These are phyloP conservation scores for Trichoderma gracile DNA, from an alignment of 2,329 filamentous ascomycete species.

Conservation along the genomic window DNA sequence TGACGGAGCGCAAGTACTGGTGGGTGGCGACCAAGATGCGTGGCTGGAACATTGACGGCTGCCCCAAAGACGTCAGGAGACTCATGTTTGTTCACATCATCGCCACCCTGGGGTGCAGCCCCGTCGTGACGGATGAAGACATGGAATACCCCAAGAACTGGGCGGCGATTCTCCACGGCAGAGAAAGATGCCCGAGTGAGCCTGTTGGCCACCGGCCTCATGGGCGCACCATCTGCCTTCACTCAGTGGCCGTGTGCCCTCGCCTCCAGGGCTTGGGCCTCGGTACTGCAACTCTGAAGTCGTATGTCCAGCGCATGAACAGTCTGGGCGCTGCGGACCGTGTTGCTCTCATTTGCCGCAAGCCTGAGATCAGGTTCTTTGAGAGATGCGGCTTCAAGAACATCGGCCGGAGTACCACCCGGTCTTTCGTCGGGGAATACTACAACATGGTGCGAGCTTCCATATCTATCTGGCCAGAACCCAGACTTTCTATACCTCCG, in stretches of 20 bases:
- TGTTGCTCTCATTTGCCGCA: constrained; percentile 74
- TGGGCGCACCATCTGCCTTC: constrained; percentile 75
- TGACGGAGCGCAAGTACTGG: constrained; percentile 49
- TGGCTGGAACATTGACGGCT: constrained; percentile 58
- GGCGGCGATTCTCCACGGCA: constrained; percentile 44
- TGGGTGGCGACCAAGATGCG: constrained; percentile 52
- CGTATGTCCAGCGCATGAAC: constrained; percentile 76
- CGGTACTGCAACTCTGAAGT: constrained; percentile 70
- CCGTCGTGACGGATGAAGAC: constrained; percentile 68
- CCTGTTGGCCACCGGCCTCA: constrained; percentile 68
- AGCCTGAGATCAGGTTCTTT: constrained; percentile 74
- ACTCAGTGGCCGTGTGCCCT: constrained; percentile 79
- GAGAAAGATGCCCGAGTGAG: constrained; percentile 41
- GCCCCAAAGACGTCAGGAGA: constrained; percentile 39
- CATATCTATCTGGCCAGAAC: not conserved
- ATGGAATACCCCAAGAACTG: constrained; percentile 75
- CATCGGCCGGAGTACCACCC: constrained; percentile 65
- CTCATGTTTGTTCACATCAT: constrained; percentile 78
- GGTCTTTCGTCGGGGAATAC: constrained; percentile 80
- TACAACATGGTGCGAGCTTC: constrained; percentile 68
- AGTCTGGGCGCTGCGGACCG: constrained; percentile 68
- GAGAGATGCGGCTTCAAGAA: constrained; percentile 72
- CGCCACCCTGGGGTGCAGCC: constrained; percentile 66
- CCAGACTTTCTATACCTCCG: not conserved
- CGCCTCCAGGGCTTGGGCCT: constrained; percentile 73